Base-by-base conservation (phyloP, 164 flowering plant species). In the Aristolochia contorta region DNA sequence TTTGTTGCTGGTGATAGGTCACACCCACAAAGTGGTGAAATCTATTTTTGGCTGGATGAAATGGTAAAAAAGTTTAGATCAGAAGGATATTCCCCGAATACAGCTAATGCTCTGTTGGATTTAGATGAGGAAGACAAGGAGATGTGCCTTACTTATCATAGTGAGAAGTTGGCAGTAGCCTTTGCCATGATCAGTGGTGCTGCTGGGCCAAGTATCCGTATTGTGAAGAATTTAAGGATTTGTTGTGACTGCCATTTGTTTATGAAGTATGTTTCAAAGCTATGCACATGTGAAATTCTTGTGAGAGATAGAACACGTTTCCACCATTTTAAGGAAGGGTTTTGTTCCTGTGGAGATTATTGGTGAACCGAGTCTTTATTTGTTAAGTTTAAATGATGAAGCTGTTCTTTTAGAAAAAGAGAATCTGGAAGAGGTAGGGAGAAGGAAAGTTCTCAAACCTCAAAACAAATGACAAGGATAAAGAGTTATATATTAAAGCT, bases 181-280 rank as follows among this genome's bases (percentile, higher is more conserved):
- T 58, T 52, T 52, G 56, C 58, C 1, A 22, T 33, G n/a, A 65
- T 58, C 20, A 52, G 16, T 16, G 7, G 23, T 21, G 58, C 46
- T 24, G 16, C 15, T 16, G 53, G 12, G 50, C 32, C 37, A 5
- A 13, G 25, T 50, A n/a, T 50, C 19, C 24, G 22, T 13, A 58
- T 58, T 49, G 37, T 65, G 16, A 64, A 57, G n/a, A 56, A 32
- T 49, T 46, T 64, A 25, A 51, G 60, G 25, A 56, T 43, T 14
- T 64, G 54, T 49, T 25, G 47, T 19, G 30, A 48, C 23, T 49
- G 51, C n/a, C 30, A 50, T 59, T 52, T 23, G 50, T 65, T 59
- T 33, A 55, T 65, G 27, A 53, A 59, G 53, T 37, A 32, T 52
- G 63, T 65, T 48, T 64, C 60, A 9, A 58, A 23, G 32, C 33